A percentile compares a stretch with the other conserved stretches of the same genome.
Evolutionary conservation across 2,329 filamentous ascomycete genomes (phyloP).

Genomic region (Penicillium sp.): DNA sequence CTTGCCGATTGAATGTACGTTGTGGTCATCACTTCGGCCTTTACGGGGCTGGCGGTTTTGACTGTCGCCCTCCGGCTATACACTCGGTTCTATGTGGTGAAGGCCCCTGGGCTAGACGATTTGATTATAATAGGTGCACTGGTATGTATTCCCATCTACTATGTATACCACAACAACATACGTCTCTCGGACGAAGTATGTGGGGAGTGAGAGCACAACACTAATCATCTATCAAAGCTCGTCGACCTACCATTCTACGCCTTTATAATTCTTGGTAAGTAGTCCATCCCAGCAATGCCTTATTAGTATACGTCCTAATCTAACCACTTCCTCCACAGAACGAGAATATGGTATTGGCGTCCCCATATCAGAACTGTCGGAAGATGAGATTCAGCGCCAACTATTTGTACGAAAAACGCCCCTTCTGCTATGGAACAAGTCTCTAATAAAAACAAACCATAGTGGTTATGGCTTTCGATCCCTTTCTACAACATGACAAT

Average conservation of each 20-base stretch:
- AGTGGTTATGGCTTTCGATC: conserved; percentile 36
- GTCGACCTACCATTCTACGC: conserved; percentile 8
- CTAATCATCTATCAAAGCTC: conserved; percentile 5
- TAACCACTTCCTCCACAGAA: conserved; percentile 17
- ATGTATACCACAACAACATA: not conserved
- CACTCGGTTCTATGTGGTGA: conserved; percentile 25
- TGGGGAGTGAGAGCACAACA: not conserved
- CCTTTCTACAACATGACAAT: conserved; percentile 38
- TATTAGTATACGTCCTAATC: not conserved
- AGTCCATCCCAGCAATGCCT: not conserved
- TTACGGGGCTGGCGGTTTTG: conserved; percentile 22
- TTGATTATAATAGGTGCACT: conserved; percentile 24
- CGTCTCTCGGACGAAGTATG: too few relatives aligned
- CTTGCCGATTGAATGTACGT: conserved; percentile 23
- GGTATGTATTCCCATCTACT: conserved; percentile 12
- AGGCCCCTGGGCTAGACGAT: conserved; percentile 31
- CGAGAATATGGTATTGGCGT: conserved; percentile 26
- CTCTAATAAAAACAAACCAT: not conserved
- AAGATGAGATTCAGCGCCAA: conserved; percentile 13
- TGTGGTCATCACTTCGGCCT: conserved; percentile 21
- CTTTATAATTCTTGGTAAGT: conserved; percentile 18
- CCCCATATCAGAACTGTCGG: not conserved
- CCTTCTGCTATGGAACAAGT: not conserved
- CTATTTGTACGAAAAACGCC: conserved; percentile 22
- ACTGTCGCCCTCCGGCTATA: conserved; percentile 25